Percentiles rank a stretch among this genome's conserved stretches.
Conservation (phyloP, 23 red algal genomes). For the Rhodosorus marinus region DNA sequence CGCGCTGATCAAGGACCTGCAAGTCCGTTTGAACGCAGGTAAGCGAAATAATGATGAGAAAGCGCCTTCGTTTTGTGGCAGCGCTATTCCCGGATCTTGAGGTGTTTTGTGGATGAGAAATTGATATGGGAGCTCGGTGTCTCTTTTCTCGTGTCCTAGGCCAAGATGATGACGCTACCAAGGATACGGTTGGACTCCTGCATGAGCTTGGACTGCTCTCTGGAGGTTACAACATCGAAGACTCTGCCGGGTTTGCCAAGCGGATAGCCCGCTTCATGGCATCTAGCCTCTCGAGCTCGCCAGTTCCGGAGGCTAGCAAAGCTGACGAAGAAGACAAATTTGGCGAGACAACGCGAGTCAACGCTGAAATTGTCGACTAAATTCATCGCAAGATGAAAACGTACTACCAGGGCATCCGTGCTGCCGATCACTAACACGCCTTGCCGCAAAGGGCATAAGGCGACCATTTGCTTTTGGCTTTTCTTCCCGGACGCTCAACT, state of each 20-base stretch:
- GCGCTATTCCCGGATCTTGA: too few species aligned
- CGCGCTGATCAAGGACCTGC: slow-evolving; percentile 50
- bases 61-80: too few species aligned
- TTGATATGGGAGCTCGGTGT: too few species aligned
- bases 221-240: slow-evolving; percentile 47
- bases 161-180: neutral
- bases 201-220: slow-evolving; percentile 78
- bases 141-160: too few species aligned
- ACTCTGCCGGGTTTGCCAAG: slow-evolving; percentile 51
- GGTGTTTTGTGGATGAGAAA: too few species aligned
- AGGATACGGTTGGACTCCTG: slow-evolving; percentile 51
- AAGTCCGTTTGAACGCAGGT: slow-evolving; percentile 16
- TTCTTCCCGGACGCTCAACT: too few species aligned
- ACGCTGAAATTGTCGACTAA: neutral
- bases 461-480: too few species aligned
- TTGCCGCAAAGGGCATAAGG: too few species aligned
- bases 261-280: slow-evolving; percentile 44
- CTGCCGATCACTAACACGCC: too few species aligned
- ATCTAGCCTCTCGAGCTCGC: slow-evolving; percentile 9
- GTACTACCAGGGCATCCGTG: too few species aligned
- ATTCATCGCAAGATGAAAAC: too few species aligned
- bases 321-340: slow-evolving; percentile 1
- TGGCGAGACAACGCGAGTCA: neutral
- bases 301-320: slow-evolving; percentile 20
- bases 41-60: too few species aligned